A percentile compares a stretch with the other conserved stretches of the same genome.
phyloP scores from a whole-genome alignment of 805 yeast genomes.

The Nematodospora valgi region DNA sequence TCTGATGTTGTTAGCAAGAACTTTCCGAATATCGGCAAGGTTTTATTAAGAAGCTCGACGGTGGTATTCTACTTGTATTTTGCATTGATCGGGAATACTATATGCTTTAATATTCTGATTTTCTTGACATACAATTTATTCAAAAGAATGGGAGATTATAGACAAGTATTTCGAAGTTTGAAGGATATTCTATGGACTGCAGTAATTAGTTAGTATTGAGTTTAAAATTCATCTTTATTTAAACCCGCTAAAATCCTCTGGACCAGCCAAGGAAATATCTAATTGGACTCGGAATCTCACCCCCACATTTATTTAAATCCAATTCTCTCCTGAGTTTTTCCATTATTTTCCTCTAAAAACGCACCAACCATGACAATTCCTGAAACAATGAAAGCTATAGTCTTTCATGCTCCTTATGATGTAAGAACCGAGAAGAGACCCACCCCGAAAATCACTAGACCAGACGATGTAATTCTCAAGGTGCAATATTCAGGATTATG shows the following conservation, averaged over 20 bases:
- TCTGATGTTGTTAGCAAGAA: conserved; percentile 10
- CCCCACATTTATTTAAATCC: no score
- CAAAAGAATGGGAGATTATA: conserved; percentile 4
- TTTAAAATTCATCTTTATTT: no score
- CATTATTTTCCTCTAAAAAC: no score
- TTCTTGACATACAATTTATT: conserved; percentile 10
- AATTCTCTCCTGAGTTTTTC: no score
- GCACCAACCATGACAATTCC: conserved; percentile 1
- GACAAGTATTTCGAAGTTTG: conserved; percentile 4
- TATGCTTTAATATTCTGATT: conserved; percentile 17
- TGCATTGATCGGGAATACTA: conserved; percentile 18
- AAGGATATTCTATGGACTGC: conserved; percentile 3
- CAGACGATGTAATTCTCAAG: conserved; percentile 52
- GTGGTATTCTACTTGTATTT: conserved; percentile 15
- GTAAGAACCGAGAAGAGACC: conserved; percentile 16
- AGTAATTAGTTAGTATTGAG: no score
- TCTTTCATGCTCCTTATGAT: conserved; percentile 18
- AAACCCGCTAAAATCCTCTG: no score
- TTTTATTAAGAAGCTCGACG: conserved; percentile 8
- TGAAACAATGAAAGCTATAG: conserved; percentile 20
- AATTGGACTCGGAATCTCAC: no score
- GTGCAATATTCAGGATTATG: conserved; percentile 63
- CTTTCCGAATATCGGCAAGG: conserved; percentile 2
- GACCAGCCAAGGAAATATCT: no score
- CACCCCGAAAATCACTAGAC: conserved; percentile 25